Evolutionary conservation across 2,329 filamentous ascomycete species (phyloP).

Genomic region (Stemphylium beticola): DNA sequence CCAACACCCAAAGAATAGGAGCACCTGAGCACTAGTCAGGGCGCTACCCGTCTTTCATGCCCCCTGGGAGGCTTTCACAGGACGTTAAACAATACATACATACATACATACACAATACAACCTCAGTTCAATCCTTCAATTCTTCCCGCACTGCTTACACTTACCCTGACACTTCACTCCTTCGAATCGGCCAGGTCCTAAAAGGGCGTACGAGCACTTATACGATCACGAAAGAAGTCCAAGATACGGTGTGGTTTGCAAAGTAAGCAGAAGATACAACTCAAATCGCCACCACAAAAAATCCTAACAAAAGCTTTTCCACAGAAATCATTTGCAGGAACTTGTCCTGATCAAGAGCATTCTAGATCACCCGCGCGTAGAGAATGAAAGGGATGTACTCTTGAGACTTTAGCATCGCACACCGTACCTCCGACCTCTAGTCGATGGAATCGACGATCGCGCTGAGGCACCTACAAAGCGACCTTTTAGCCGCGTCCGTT

Average conservation of each 20-base stretch:
- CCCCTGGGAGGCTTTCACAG: no score
- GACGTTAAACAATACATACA: no score
- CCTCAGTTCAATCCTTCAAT: no score
- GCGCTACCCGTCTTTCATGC: no score
- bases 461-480: constrained; percentile 29
- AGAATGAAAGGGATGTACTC: constrained; percentile 38
- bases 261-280: constrained; percentile 20
- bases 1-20: no score
- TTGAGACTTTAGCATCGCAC: constrained; percentile 30
- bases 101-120: no score
- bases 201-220: constrained; percentile 19
- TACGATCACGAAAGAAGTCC: constrained; percentile 24
- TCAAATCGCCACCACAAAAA: no score
- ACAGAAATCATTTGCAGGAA: constrained; percentile 14
- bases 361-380: constrained; percentile 24
- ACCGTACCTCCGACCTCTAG: constrained; percentile 30
- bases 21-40: no score
- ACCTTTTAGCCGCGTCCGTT: constrained; percentile 22
- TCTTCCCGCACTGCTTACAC: no score
- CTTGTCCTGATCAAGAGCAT: constrained; percentile 35
- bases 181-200: constrained; percentile 23
- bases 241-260: constrained; percentile 28
- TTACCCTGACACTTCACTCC: no score
- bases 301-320: no score
- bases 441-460: constrained; percentile 39